phyloP scores from a whole-genome alignment of 768 basidiomycete genomes.

The Lactarius psammicola region DNA sequence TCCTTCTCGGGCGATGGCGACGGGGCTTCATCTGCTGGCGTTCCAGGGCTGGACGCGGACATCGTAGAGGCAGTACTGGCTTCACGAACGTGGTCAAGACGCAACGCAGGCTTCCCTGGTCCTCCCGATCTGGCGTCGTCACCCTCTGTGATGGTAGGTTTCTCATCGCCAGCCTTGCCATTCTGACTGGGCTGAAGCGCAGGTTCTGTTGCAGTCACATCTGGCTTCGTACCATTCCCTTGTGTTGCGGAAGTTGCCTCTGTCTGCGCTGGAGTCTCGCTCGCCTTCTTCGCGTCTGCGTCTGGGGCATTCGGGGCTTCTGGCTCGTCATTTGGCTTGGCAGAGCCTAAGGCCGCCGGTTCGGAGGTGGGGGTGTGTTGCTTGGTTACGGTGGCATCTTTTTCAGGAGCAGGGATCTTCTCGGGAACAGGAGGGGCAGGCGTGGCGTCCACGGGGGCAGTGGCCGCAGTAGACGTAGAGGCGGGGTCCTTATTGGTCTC shows the following conservation, averaged over 20 bases:
- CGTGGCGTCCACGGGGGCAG: not conserved
- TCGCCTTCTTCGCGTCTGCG: not conserved
- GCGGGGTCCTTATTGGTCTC: not conserved
- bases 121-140: not conserved
- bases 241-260: not conserved
- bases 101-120: not conserved
- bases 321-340: not conserved
- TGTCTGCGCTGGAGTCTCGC: not conserved
- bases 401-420: not conserved
- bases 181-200: not conserved
- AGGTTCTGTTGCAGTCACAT: not conserved
- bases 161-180: not conserved
- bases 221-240: not conserved
- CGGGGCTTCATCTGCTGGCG: constrained; percentile 14
- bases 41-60: constrained; percentile 2
- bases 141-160: not conserved
- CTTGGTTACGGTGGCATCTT: not conserved
- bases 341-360: not conserved
- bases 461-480: not conserved
- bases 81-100: constrained; percentile 9
- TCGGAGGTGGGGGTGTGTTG: not conserved
- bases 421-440: constrained; percentile 3
- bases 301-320: not conserved
- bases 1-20: constrained; percentile 12
- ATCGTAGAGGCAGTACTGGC: constrained; percentile 14